phyloP scores from a whole-genome alignment of 1,139 yeast species.

The Geotrichum siamense region DNA sequence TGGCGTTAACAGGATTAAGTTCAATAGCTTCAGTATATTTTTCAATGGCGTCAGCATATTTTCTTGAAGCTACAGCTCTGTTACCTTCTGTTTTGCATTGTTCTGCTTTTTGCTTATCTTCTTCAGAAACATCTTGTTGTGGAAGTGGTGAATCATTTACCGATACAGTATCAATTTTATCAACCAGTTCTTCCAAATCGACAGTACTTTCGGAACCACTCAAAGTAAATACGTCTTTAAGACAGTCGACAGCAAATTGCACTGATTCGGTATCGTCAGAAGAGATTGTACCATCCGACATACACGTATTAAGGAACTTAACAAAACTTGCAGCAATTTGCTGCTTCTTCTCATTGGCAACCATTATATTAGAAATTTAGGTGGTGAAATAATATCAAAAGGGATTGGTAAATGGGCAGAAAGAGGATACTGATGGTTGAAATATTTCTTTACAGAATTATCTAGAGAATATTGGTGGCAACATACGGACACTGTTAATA shows the following conservation, averaged over 20 bases:
- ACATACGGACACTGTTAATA: too few relatives aligned
- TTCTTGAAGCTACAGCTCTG: slow-evolving; percentile 76
- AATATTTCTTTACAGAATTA: too few relatives aligned
- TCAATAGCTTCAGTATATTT: slow-evolving; percentile 80
- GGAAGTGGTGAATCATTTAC: slow-evolving; percentile 21
- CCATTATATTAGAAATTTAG: slow-evolving; percentile 15
- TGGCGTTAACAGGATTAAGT: slow-evolving; percentile 63
- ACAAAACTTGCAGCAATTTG: slow-evolving; percentile 73
- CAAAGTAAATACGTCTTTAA: slow-evolving; percentile 74
- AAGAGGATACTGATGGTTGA: too few relatives aligned
- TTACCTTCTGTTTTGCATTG: slow-evolving; percentile 83
- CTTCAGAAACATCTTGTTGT: slow-evolving; percentile 44
- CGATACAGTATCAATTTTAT: slow-evolving; percentile 24
- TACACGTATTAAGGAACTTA: slow-evolving; percentile 57
- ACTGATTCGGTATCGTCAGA: slow-evolving; percentile 86
- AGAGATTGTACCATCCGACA: slow-evolving; percentile 55
- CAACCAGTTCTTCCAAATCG: slow-evolving; percentile 26
- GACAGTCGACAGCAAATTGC: slow-evolving; percentile 90
- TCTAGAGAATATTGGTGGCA: too few relatives aligned
- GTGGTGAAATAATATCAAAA: too few relatives aligned
- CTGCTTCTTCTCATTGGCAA: slow-evolving; percentile 35
- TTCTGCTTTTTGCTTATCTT: slow-evolving; percentile 64
- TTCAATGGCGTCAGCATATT: slow-evolving; percentile 61
- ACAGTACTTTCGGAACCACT: slow-evolving; percentile 9
- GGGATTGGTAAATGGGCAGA: too few relatives aligned